These are phyloP conservation scores for Arctostaphylos glauca DNA, from an alignment of 148 eudicot species.

Conservation along the genomic window DNA sequence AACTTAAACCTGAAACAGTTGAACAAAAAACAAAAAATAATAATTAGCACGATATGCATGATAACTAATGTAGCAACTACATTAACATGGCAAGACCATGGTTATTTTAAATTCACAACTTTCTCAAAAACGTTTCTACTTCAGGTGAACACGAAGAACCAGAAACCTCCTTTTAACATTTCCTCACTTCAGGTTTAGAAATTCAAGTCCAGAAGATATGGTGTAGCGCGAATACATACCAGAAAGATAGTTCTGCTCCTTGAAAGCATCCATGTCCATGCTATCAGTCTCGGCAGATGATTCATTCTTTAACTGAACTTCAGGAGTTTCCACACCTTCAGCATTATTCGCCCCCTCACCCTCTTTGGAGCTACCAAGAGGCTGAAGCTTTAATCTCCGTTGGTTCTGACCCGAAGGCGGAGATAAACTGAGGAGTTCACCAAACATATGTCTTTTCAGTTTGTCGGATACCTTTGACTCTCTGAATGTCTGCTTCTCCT, in stretches of 20 bases:
- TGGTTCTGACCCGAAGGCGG: constrained; percentile 26
- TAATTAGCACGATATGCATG: neutral
- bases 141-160: too few relatives aligned
- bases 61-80: neutral
- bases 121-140: neutral
- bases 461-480: constrained; percentile 23
- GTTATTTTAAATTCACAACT: neutral
- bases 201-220: neutral
- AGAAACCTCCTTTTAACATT: neutral
- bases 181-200: too few relatives aligned
- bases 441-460: constrained; percentile 25
- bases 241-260: constrained; percentile 29
- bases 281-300: constrained; percentile 67
- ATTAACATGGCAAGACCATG: neutral
- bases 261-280: constrained; percentile 41
- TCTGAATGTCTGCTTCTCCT: constrained; percentile 24
- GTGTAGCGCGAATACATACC: constrained; percentile 34
- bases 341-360: constrained; percentile 43
- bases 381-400: constrained; percentile 52
- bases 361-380: constrained; percentile 50
- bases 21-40: constrained; percentile 15
- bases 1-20: constrained; percentile 45
- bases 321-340: constrained; percentile 29
- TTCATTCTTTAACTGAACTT: constrained; percentile 46
- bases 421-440: constrained; percentile 26